These are phyloP conservation scores for Podaxis sp. DNA, from an alignment of 768 basidiomycete species.

Conservation along the genomic window DNA sequence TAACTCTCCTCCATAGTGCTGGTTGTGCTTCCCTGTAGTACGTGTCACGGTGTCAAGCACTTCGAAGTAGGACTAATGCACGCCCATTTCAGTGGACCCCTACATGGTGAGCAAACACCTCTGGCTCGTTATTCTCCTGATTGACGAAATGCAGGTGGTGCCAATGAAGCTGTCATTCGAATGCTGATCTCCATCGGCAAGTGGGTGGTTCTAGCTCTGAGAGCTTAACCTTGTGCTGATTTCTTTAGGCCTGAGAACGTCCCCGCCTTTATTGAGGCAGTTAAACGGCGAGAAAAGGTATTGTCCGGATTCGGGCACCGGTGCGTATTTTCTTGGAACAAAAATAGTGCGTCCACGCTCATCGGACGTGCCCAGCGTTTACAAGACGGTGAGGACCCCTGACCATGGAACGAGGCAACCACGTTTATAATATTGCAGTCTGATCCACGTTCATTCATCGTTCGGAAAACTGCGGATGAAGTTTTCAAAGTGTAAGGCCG, in stretches of 20 bases:
- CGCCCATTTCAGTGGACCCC: constrained; percentile 49
- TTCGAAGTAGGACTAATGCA: constrained; percentile 4
- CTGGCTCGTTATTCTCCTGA: background rate
- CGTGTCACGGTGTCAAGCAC: constrained; percentile 33
- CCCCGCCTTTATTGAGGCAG: constrained; percentile 78
- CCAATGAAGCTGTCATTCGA: constrained; percentile 91
- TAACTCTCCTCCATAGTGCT: constrained; percentile 40
- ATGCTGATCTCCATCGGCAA: constrained; percentile 89
- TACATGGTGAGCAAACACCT: constrained; percentile 45
- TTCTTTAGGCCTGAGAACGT: constrained; percentile 69
- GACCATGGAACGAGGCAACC: background rate
- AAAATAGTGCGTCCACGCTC: background rate
- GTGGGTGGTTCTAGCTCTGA: constrained; percentile 29
- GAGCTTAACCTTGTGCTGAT: background rate
- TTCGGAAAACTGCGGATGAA: constrained; percentile 85
- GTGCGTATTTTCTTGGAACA: background rate
- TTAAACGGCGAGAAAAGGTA: constrained; percentile 85
- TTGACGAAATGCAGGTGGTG: constrained; percentile 51
- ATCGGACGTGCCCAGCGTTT: constrained; percentile 33
- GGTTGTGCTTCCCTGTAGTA: constrained; percentile 88
- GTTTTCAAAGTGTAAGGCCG: constrained; percentile 78
- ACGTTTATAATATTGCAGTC: constrained; percentile 42
- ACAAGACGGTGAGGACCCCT: constrained; percentile 55
- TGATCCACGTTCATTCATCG: constrained; percentile 88
- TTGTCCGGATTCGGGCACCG: constrained; percentile 90